Evolutionary conservation across 352 stramenopile genomes (phyloP).

Genomic region (Globisporangium parvum): DNA sequence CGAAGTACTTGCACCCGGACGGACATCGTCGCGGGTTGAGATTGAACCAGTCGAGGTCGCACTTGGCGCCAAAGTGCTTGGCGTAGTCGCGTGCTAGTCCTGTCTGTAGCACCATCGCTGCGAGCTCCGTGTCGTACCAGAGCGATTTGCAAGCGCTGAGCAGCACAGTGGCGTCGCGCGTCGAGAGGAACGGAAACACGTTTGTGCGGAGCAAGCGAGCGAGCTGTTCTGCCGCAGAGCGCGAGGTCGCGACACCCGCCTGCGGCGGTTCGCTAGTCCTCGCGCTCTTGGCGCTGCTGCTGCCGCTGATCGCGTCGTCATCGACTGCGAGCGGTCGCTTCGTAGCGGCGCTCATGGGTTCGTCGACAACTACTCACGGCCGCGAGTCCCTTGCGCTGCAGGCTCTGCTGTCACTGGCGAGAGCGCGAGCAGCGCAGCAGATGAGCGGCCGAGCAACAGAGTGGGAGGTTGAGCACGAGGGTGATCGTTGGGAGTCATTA

Average conservation of each 20-base stretch:
- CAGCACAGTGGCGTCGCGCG: neutral
- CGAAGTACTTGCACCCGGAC: neutral
- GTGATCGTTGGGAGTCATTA: too few species aligned
- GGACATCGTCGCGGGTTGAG: neutral
- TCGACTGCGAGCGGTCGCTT: too few species aligned
- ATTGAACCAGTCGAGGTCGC: neutral
- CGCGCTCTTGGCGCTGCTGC: too few species aligned
- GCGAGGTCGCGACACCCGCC: too few species aligned
- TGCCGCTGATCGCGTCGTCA: too few species aligned
- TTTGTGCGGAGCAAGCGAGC: slow-evolving; percentile 3
- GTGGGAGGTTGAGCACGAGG: too few species aligned
- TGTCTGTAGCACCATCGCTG: neutral
- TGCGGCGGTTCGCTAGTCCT: neutral
- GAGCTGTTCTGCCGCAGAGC: neutral
- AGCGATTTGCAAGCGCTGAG: neutral
- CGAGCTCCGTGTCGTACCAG: neutral
- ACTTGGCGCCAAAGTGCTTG: neutral
- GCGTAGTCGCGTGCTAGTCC: neutral
- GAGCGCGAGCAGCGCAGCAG: too few species aligned
- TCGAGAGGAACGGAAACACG: slow-evolving; percentile 1
- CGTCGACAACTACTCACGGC: too few species aligned
- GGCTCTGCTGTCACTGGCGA: too few species aligned
- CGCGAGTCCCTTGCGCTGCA: too few species aligned
- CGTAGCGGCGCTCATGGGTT: too few species aligned
- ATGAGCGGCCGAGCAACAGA: too few species aligned